Base-by-base conservation (phyloP, 2,329 filamentous ascomycete species). In the Claviceps africana region DNA sequence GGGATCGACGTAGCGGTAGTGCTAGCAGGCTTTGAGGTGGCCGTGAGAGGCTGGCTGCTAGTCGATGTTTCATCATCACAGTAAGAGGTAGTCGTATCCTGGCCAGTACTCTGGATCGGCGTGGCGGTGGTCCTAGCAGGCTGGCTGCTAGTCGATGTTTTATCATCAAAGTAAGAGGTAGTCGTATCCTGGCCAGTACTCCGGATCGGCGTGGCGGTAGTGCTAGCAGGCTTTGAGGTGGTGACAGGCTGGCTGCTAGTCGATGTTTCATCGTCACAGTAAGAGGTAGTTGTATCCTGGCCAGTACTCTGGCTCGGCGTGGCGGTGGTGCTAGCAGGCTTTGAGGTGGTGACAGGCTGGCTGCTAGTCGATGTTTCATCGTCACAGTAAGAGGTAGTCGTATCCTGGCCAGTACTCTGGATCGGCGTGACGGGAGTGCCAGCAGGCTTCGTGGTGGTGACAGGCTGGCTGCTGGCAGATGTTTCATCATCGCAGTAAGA, bases 61-160 rank as follows among this genome's bases (percentile, higher is more conserved):
- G 10, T 11, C 10, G 10, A 33, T 4, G 31, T 33, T 9, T 9
- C 13, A 33, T 33, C 31, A 13, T n/a, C n/a, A n/a, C 31, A 33
- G 10, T 33, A 9, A 13, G 31, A 39, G 37, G 37, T 39, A 33
- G 37, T 39, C 25, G 59, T 61, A 11, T 55, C 59, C n/a, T n/a
- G n/a, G n/a, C n/a, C n/a, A n/a, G n/a, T n/a, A n/a, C n/a, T n/a
- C n/a, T n/a, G n/a, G n/a, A n/a, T n/a, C n/a, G n/a, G n/a, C n/a
- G n/a, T n/a, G n/a, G n/a, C 45, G 31, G 31, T 33, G 31, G 31
- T 33, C 8, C n/a, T n/a, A n/a, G 13, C 31, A 9, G 31, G 31
- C 31, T 33, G 31, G 31, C 31, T 33, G 31, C 31, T 33, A 11
- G 9, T 11, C 9, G 9, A 9, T 9, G 31, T 33, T 33, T 8